Percentiles rank a stretch among this genome's conserved stretches.
These are phyloP conservation scores for Capsicum baccatum DNA, from an alignment of 257 asterid genomes.

Conservation along the genomic window DNA sequence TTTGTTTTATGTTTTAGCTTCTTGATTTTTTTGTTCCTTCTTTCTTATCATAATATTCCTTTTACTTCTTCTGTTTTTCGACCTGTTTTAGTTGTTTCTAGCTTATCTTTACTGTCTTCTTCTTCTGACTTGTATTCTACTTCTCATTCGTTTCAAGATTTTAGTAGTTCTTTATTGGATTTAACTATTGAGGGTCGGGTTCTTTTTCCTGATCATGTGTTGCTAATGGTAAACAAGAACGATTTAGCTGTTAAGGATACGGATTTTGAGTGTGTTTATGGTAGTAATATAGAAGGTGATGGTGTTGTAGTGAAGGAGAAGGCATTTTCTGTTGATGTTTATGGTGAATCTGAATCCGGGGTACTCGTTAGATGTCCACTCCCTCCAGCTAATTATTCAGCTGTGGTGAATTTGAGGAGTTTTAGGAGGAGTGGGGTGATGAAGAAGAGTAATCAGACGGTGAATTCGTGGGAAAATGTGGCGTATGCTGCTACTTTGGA, in stretches of 20 bases:
- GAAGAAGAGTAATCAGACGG: constrained; percentile 44
- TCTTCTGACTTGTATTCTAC: constrained; percentile 42
- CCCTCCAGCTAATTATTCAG: constrained; percentile 62
- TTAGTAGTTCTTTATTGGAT: constrained; percentile 41
- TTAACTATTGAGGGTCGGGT: constrained; percentile 67
- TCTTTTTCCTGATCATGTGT: constrained; percentile 80
- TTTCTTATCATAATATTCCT: constrained; percentile 49
- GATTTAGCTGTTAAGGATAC: constrained; percentile 36
- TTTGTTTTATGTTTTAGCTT: constrained; percentile 57
- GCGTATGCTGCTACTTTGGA: constrained; percentile 79
- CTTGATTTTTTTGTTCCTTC: constrained; percentile 53
- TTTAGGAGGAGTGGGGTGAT: constrained; percentile 36
- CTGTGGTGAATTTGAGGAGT: constrained; percentile 49
- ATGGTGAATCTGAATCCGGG: constrained; percentile 62
- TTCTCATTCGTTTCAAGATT: constrained; percentile 49
- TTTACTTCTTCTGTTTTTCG: constrained; percentile 58
- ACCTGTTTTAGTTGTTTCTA: constrained; percentile 75
- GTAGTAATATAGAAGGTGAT: constrained; percentile 27
- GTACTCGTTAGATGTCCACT: constrained; percentile 73
- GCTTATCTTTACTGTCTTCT: constrained; percentile 65
- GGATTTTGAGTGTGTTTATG: constrained; percentile 67
- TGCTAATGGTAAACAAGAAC: constrained; percentile 50
- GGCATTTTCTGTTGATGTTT: constrained; percentile 67
- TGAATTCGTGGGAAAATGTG: constrained; percentile 68
- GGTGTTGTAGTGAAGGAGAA: constrained; percentile 39